Percentiles rank a stretch among this genome's conserved stretches.
phyloP scores from a whole-genome alignment of 768 basidiomycete species.

The Phylloporus arenicola region DNA sequence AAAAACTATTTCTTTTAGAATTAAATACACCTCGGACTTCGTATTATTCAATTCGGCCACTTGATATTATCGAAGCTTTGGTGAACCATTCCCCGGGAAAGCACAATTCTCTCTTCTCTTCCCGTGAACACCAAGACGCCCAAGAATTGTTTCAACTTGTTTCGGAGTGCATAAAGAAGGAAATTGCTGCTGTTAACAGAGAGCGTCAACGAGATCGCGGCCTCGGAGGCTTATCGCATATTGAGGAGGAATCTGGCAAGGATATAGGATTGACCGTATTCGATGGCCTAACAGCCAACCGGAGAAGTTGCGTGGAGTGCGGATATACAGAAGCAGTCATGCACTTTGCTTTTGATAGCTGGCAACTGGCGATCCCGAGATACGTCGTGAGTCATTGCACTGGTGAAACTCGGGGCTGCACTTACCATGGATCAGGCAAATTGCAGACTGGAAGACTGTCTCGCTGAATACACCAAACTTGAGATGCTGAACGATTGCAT shows the following conservation, averaged over 20 bases:
- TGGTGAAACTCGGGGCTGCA: not conserved
- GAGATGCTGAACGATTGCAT: constrained; percentile 89
- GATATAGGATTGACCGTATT: constrained; percentile 68
- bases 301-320: constrained; percentile 82
- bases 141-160: constrained; percentile 96
- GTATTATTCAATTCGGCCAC: constrained; percentile 63
- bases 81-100: constrained; percentile 49
- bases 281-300: constrained; percentile 86
- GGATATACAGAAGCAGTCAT: constrained; percentile 93
- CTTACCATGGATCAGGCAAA: constrained; percentile 39
- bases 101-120: constrained; percentile 66
- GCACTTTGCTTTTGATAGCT: constrained; percentile 84
- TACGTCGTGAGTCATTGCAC: constrained; percentile 44
- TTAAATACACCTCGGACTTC: constrained; percentile 58
- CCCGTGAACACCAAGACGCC: constrained; percentile 95
- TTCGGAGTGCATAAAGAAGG: constrained; percentile 84
- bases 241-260: constrained; percentile 18
- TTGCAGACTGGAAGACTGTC: constrained; percentile 75
- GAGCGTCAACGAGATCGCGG: constrained; percentile 71
- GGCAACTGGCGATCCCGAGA: constrained; percentile 73
- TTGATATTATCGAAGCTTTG: constrained; percentile 66
- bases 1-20: constrained; percentile 34
- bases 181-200: constrained; percentile 65
- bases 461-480: constrained; percentile 83
- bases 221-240: constrained; percentile 48